Base-by-base conservation (phyloP, 306 rosid genomes). In the Cotoneaster glaucophyllus region DNA sequence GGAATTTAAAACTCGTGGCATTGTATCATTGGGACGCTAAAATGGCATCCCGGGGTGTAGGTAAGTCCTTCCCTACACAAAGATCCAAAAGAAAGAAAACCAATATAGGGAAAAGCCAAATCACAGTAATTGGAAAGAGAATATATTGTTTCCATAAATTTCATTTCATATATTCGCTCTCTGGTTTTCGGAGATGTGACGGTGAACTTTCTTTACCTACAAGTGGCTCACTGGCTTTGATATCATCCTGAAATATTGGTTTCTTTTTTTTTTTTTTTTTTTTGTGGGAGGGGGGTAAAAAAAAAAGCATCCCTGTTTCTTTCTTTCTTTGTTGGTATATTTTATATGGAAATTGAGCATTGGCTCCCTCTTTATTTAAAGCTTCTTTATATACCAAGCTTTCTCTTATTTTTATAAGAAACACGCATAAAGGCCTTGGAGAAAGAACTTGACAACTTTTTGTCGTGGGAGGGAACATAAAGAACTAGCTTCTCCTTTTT, bases 351-450 rank as follows among this genome's bases (percentile, higher is more conserved):
- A 79, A 80, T 62, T 82, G 87, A 83, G 77, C 87, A 87, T 79
- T 79, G 74, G 78, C 61, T 62, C 59, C 45, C 77, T 87, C 96
- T 87, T 90, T 87, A 89, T 88, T 78, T 87, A 92, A 92, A 90
- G 93, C 87, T 82, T 88, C 89, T 90, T 96, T 89, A 83, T 71
- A 78, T 61, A 85, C 73, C 87, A 71, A 84, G 84, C 96, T 90
- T 91, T 94, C 93, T 95, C 99, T 89, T 90, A 89, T 92, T 92
- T 95, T 92, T 81, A 95, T 92, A 78, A 84, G 77, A 22, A 85
- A 74, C 65, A 31, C 82, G 41, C 9, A 77, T 80, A 85, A 87
- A 90, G 88, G 84, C 90, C 83, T 89, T 79, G 97, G 90, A 92
- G 83, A 83, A 88, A 87, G 87, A 87, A 86, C 86, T 84, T 82